These are phyloP conservation scores for Aspergillus costaricaensis DNA, from an alignment of 2,329 filamentous ascomycete genomes.

Conservation along the genomic window DNA sequence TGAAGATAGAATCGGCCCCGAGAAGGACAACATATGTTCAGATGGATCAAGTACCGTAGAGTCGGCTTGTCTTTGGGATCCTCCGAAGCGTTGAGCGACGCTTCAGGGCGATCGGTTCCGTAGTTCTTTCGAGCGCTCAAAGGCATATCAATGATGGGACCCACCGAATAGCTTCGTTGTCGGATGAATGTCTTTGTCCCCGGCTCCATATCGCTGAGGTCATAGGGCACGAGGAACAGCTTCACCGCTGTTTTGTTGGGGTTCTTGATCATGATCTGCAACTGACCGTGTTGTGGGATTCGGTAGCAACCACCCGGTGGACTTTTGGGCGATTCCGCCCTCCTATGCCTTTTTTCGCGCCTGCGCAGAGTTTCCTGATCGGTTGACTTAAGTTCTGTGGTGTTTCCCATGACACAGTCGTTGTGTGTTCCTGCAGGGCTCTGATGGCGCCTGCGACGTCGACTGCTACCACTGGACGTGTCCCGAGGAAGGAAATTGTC, in stretches of 20 bases:
- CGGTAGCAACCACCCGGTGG: slow-evolving; percentile 89
- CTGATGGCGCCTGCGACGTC: slow-evolving; percentile 43
- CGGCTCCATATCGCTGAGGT: slow-evolving; percentile 86
- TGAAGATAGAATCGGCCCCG: slow-evolving; percentile 86
- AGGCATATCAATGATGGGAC: slow-evolving; percentile 76
- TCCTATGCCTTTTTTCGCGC: slow-evolving; percentile 61
- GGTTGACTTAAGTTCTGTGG: slow-evolving; percentile 12
- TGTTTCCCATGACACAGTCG: slow-evolving; percentile 15
- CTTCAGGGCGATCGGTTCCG: slow-evolving; percentile 57
- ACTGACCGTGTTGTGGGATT: slow-evolving; percentile 88
- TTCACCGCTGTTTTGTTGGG: slow-evolving; percentile 98
- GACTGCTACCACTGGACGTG: slow-evolving; percentile 38
- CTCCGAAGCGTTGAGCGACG: slow-evolving; percentile 50
- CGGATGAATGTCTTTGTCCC: slow-evolving; percentile 95
- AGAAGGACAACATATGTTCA: slow-evolving; percentile 87
- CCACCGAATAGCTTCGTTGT: slow-evolving; percentile 88
- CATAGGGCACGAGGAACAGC: slow-evolving; percentile 90
- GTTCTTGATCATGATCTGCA: slow-evolving; percentile 97
- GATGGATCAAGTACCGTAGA: slow-evolving; percentile 84
- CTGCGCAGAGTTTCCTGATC: slow-evolving; percentile 44
- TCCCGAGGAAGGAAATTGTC: slow-evolving; percentile 71
- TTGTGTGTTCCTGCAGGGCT: slow-evolving; percentile 25
- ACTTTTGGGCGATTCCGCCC: slow-evolving; percentile 62
- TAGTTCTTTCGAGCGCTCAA: slow-evolving; percentile 43
- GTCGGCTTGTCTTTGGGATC: slow-evolving; percentile 60